phyloP scores from a whole-genome alignment of 177 flowering plant genomes.

The Telopea speciosissima region DNA sequence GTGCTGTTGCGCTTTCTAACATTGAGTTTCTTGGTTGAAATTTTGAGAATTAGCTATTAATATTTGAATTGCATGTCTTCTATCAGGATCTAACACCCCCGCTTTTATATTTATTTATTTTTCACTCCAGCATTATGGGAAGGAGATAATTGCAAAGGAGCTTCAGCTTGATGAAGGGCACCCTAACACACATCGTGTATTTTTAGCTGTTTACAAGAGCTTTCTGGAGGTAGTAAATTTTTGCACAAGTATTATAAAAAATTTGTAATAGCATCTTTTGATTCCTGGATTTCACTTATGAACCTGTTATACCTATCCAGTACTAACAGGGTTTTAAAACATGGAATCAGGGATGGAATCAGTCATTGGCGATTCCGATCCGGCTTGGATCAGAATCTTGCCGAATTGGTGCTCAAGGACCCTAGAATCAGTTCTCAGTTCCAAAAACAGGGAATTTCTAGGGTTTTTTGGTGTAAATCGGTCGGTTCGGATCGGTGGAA shows the following conservation, averaged over 20 bases:
- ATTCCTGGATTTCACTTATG: background rate
- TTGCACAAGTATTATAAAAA: background rate
- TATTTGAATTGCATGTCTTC: too few species aligned
- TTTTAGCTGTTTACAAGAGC: slow-evolving; percentile 72
- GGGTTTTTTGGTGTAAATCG: too few species aligned
- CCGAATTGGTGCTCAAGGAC: too few species aligned
- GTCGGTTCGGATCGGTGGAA: too few species aligned
- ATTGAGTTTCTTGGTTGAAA: background rate
- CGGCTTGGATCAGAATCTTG: too few species aligned
- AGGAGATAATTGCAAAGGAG: slow-evolving; percentile 90
- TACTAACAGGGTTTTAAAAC: too few species aligned
- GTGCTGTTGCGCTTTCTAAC: background rate
- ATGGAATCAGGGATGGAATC: too few species aligned
- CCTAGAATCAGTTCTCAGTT: too few species aligned
- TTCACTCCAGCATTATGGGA: slow-evolving; percentile 66
- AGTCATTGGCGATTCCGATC: too few species aligned
- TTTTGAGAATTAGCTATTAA: too few species aligned
- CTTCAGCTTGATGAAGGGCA: slow-evolving; percentile 68
- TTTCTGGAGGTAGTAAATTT: slow-evolving; percentile 69
- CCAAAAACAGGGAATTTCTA: too few species aligned
- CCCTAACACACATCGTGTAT: slow-evolving; percentile 66
- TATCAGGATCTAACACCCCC: background rate
- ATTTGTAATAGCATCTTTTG: background rate
- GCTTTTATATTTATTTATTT: slow-evolving; percentile 1
- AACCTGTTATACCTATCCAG: background rate